Evolutionary conservation across 805 yeast species (phyloP), one percentile per base, ranked within the genome.

Genomic region (Yarrowia sp.): DNA sequence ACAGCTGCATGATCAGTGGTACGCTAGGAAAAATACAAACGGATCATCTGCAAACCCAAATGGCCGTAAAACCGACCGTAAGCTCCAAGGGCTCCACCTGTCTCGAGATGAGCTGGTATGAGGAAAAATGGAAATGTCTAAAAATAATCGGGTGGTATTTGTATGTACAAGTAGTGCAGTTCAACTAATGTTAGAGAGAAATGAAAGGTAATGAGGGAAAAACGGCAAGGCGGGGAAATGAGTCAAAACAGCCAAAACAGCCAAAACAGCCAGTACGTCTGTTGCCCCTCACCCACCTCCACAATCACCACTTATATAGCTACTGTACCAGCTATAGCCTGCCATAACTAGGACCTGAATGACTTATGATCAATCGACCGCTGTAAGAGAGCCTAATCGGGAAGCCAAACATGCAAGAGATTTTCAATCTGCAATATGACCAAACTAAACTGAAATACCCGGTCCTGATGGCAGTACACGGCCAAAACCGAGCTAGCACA

Each of bases 361-460:
- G 30, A 24, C 7, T 24, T 24, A 24, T 24, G 30, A 17, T 15
- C 38, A 33, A 8, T 12, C 14, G 15, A 8, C 38, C 12, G 39
- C 55, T 14, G 53, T 9, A 10, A 19, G 13, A 20, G 19, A 52
- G 58, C 58, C 58, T 20, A 52, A 52, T 52, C 19, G 43, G 58
- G 58, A 52, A 38, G 33, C 19, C 58, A 52, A 52, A 36, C 58
- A 52, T 38, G 58, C 43, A 52, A 33, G 42, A 52, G 30, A 13
- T 33, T 52, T 52, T 52, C 9, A 19, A 36, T 9, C 43, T 52
- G 58, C 17, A 10, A 38, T 52, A 19, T 38, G 12, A 50, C 34
- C 43, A 19, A 36, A 52, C 58, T 38, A 52, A 52, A 52, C 43
- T 52, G 58, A 52, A 52, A 52, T 52, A 52, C 56, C 56, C 56